Base-by-base conservation (phyloP, 2,329 filamentous ascomycete genomes). In the Pseudogymnoascus sp. region DNA sequence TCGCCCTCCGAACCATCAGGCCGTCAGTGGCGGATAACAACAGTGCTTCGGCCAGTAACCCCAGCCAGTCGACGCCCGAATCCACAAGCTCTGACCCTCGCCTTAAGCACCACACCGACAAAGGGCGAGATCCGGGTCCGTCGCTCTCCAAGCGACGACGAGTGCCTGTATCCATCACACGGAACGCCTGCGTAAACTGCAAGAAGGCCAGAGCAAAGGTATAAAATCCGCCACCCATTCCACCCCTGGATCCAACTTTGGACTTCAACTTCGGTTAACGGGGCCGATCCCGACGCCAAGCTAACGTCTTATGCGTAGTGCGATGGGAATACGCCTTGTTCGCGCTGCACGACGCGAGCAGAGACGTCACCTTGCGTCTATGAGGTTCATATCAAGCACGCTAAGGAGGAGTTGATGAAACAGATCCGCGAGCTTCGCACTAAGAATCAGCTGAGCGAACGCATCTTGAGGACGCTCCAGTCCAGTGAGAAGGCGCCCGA, bases 151-250 rank as follows among this genome's bases (percentile, higher is more conserved):
- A 73, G 67, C 70, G 69, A 62, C 68, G 74, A 65, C 67, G 72
- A 64, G 72, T 72, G 8, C 73, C 73, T n/a, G 72, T 72, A 19
- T 71, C 68, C 6, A 70, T 75, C 1, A 75, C 73, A 60, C 69
- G 69, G 14, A 75, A 75, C 69, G 74, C 74, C n/a, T 75, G 74
- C 63, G 64, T 70, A 13, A 73, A 71, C 31, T 75, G 74, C 65
- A 75, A 74, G 63, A 74, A 74, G 60, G 73, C 73, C 16, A 69
- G 73, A 65, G 69, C 73, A 25, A 76, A 76, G 69, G 74, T 75
- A 64, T 63, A 69, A 13, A 16, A n/a, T 11, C 48, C 48, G 4
- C 19, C 16, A 13, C 5, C 51, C 28, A 34, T 34, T 14, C 4
- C 28, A 28, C 10, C 51, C 51, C 16, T 57, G n/a, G 21, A 21